phyloP scores from a whole-genome alignment of 257 asterid species.

The Lithospermum erythrorhizon region DNA sequence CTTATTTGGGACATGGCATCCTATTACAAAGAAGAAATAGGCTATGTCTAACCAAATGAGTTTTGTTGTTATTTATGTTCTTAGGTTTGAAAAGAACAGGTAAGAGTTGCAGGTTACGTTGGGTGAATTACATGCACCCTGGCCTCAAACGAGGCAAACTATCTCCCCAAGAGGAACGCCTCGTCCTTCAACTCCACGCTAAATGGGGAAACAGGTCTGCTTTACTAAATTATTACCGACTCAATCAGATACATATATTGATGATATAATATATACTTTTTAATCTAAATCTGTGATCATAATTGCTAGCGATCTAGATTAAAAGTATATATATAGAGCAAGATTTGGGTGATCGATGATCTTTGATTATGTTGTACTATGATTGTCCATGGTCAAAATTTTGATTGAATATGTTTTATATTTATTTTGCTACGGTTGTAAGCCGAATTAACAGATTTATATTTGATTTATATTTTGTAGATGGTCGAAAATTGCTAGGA shows the following conservation, averaged over 20 bases:
- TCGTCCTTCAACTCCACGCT: conserved; percentile 64
- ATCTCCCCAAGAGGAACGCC: conserved; percentile 73
- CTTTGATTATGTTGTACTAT: neutral
- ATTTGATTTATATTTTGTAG: conserved; percentile 29
- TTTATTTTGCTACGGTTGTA: neutral
- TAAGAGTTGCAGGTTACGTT: conserved; percentile 87
- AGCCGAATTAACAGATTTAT: neutral
- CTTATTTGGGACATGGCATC: conserved; percentile 56
- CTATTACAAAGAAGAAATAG: conserved; percentile 1
- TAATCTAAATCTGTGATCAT: too few species aligned
- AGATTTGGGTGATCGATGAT: too few species aligned
- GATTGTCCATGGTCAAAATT: neutral
- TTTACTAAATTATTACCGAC: too few species aligned
- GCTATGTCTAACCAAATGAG: conserved; percentile 8
- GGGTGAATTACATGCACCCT: conserved; percentile 90
- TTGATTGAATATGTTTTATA: too few species aligned
- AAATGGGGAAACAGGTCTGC: conserved; percentile 83
- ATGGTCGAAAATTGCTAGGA: conserved; percentile 89
- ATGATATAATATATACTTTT: too few species aligned
- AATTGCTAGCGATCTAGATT: too few species aligned
- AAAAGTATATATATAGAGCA: too few species aligned
- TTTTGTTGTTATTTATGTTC: conserved; percentile 9
- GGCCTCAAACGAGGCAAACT: conserved; percentile 72
- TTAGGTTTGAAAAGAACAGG: conserved; percentile 82
- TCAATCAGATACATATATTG: too few species aligned